Percentiles rank a stretch among this genome's conserved stretches.
Conservation (phyloP, 306 rosid genomes). For the Malus sylvestris region DNA sequence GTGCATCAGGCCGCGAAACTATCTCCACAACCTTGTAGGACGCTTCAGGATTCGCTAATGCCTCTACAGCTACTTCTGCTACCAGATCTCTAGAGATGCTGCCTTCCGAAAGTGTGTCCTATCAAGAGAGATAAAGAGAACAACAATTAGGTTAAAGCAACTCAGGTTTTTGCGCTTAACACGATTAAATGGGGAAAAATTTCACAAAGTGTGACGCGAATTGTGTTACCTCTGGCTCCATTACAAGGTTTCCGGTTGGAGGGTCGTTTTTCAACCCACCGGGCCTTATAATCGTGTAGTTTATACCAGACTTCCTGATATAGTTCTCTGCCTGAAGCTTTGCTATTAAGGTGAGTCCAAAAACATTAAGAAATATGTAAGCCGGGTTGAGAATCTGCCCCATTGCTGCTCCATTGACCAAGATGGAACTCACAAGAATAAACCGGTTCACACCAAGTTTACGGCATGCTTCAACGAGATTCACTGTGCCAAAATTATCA, state of each 20-base stretch:
- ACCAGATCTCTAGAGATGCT: slow-evolving; percentile 88
- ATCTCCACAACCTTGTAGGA: slow-evolving; percentile 90
- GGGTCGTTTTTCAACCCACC: slow-evolving; percentile 92
- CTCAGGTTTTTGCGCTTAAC: background rate
- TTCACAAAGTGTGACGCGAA: background rate
- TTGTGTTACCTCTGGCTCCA: slow-evolving; percentile 77
- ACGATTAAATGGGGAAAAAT: background rate
- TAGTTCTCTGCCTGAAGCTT: slow-evolving; percentile 83
- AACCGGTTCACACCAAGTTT: slow-evolving; percentile 66
- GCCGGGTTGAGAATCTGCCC: slow-evolving; percentile 89
- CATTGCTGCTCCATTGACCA: slow-evolving; percentile 96
- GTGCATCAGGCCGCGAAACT: slow-evolving; percentile 64
- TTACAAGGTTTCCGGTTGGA: slow-evolving; percentile 74
- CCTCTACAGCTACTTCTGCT: slow-evolving; percentile 90
- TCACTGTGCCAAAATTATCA: slow-evolving; percentile 85
- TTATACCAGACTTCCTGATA: slow-evolving; percentile 80
- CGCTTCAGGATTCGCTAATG: slow-evolving; percentile 68
- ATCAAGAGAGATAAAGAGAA: background rate
- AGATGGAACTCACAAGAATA: slow-evolving; percentile 85
- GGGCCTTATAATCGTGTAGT: slow-evolving; percentile 93
- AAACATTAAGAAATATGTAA: slow-evolving; percentile 80
- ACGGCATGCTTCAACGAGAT: slow-evolving; percentile 91
- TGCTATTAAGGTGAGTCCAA: slow-evolving; percentile 88
- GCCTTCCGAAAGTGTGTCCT: slow-evolving; percentile 85
- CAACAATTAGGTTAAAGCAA: background rate